Evolutionary conservation across 129 eudicot species (phyloP).

Genomic region (Flaveria bidentis): DNA sequence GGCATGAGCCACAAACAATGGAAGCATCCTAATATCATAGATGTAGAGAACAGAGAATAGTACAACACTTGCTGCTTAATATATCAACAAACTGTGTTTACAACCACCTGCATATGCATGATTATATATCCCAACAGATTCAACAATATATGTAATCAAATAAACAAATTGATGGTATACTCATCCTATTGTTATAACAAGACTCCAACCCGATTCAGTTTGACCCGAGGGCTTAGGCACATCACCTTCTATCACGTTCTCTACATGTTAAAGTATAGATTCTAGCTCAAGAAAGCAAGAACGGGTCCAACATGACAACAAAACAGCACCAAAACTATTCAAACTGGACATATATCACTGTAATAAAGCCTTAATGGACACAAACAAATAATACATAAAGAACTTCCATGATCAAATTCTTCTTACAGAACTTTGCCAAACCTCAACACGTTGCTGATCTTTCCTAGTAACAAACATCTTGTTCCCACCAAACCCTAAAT

Average conservation of each 20-base stretch:
- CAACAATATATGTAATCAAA: too few relatives aligned
- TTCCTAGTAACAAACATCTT: conserved; percentile 89
- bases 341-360: neutral
- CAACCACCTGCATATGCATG: too few relatives aligned
- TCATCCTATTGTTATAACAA: too few relatives aligned
- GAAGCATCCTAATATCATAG: neutral
- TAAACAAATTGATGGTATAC: too few relatives aligned
- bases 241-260: neutral
- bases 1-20: neutral
- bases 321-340: conserved; percentile 3
- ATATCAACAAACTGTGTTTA: too few relatives aligned
- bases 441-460: conserved; percentile 85
- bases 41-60: too few relatives aligned
- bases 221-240: neutral
- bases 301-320: neutral
- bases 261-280: neutral
- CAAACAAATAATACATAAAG: neutral
- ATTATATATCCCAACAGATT: too few relatives aligned
- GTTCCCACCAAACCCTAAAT: conserved; percentile 85
- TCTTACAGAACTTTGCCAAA: conserved; percentile 80
- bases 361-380: neutral
- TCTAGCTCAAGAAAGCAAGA: neutral
- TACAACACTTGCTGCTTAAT: too few relatives aligned
- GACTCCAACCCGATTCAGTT: neutral
- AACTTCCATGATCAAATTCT: conserved; percentile 38